Percentiles rank a stretch among this genome's conserved stretches.
Conservation (phyloP, 345 rosid species). For the Raphanus raphanistrum region DNA sequence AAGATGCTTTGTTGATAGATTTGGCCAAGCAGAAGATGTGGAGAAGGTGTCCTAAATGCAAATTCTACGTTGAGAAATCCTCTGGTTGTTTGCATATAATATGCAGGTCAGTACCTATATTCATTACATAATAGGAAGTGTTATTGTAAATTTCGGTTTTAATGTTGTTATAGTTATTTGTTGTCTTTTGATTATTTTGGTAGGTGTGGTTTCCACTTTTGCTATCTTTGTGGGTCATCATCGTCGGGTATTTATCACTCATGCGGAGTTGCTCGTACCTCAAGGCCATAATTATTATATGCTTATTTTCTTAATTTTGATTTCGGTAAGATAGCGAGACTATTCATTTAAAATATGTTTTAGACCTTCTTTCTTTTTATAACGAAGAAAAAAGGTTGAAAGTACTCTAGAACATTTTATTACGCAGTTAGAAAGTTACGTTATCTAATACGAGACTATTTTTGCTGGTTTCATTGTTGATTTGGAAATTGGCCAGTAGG, state of each 20-base stretch:
- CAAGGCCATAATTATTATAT: neutral
- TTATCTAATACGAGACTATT: too few species aligned
- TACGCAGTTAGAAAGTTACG: too few species aligned
- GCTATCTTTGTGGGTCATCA: conserved; percentile 40
- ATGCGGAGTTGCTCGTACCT: neutral
- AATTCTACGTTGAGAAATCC: conserved; percentile 43
- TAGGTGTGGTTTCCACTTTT: conserved; percentile 42
- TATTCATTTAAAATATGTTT: too few species aligned
- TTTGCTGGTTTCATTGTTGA: too few species aligned
- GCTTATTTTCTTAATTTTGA: neutral
- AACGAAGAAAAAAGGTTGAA: too few species aligned
- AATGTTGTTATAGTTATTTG: too few species aligned
- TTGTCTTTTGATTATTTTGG: too few species aligned
- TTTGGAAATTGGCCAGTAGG: too few species aligned
- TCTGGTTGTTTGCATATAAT: conserved; percentile 40
- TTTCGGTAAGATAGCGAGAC: too few species aligned
- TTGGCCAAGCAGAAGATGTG: neutral
- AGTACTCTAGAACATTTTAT: too few species aligned
- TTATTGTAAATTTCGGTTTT: too few species aligned
- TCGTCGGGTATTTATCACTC: neutral
- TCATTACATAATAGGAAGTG: neutral
- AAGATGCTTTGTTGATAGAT: conserved; percentile 26
- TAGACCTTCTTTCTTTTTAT: too few species aligned
- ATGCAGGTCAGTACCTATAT: conserved; percentile 41
- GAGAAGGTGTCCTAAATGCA: conserved; percentile 29